Conservation (phyloP, 495 filamentous ascomycete species). For the Ramalina intermedia region DNA sequence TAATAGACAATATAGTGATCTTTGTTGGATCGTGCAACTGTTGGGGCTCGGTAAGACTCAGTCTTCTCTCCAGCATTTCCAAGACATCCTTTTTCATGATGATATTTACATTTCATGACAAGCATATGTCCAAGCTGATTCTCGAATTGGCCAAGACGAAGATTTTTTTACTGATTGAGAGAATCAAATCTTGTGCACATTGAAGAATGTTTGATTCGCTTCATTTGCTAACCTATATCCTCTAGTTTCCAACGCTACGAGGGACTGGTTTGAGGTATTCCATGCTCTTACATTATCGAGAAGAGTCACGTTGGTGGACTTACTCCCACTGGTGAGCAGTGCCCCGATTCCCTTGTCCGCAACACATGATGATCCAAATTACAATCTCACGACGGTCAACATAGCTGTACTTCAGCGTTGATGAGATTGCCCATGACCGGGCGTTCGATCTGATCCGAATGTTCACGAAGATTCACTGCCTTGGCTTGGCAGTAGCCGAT, state of each 20-base stretch:
- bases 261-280: too few species aligned
- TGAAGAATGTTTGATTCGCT: too few species aligned
- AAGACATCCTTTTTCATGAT: conserved; percentile 25
- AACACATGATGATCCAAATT: conserved; percentile 61
- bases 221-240: too few species aligned
- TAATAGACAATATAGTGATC: background rate
- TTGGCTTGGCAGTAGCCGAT: background rate
- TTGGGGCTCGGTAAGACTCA: background rate
- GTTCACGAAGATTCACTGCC: background rate
- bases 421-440: conserved; percentile 89
- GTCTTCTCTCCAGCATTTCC: conserved; percentile 1
- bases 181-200: too few species aligned
- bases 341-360: background rate
- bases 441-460: conserved; percentile 45
- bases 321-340: too few species aligned
- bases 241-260: too few species aligned
- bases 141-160: conserved; percentile 30
- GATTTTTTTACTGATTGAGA: background rate
- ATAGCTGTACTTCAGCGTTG: conserved; percentile 68
- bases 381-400: conserved; percentile 96
- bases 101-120: conserved; percentile 39
- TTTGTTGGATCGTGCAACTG: background rate
- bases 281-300: too few species aligned
- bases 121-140: conserved; percentile 46
- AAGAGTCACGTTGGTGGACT: too few species aligned